These are phyloP conservation scores for Colletotrichum filicis DNA, from an alignment of 2,329 filamentous ascomycete genomes.

Conservation along the genomic window DNA sequence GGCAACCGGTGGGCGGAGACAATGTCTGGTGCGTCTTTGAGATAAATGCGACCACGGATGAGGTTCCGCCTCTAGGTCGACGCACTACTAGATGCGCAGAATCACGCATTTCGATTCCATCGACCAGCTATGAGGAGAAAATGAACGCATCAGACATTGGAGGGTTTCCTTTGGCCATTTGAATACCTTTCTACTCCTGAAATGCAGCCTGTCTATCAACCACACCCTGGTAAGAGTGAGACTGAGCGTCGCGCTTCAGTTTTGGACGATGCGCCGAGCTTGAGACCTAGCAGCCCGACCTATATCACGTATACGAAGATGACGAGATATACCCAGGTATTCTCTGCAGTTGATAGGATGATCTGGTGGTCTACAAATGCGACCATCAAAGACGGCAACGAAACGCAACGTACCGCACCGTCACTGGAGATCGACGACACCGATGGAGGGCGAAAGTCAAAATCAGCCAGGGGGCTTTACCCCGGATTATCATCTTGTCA, in stretches of 20 bases:
- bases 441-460: conserved; percentile 31
- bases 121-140: not conserved
- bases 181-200: not conserved
- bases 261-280: not conserved
- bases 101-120: not conserved
- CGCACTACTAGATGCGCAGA: conserved; percentile 7
- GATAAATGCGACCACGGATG: conserved; percentile 8
- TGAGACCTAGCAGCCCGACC: not conserved
- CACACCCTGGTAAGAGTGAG: not conserved
- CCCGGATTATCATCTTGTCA: conserved; percentile 36
- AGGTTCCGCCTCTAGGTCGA: conserved; percentile 1
- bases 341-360: not conserved
- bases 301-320: not conserved
- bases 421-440: conserved; percentile 23
- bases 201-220: not conserved
- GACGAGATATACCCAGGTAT: not conserved
- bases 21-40: not conserved
- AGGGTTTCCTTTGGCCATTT: not conserved
- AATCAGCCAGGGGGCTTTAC: conserved; percentile 30
- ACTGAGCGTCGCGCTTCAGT: not conserved
- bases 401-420: conserved; percentile 14
- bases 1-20: conserved; percentile 21
- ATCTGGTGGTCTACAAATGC: not conserved
- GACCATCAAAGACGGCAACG: conserved; percentile 6
- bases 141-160: not conserved